Evolutionary conservation across 2,329 filamentous ascomycete species (phyloP), one percentile per base, ranked within the genome.

Genomic region (Hymenoscyphus albidus): DNA sequence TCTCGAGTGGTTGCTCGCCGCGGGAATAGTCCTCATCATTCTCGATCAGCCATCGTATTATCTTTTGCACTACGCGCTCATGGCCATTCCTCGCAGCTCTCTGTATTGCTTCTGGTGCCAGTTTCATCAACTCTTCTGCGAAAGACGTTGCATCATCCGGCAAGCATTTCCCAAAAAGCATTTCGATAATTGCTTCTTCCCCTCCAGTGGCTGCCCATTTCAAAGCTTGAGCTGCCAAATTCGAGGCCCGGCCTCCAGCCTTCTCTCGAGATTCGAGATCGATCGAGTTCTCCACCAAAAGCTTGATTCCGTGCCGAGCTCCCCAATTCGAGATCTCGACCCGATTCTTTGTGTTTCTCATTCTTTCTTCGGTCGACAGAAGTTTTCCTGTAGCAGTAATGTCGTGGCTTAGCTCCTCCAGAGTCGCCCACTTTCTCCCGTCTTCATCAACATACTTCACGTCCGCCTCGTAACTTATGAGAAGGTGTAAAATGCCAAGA

Each of bases 201-300:
- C 58, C 58, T 31, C 58, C 58, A 27, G 42, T 14, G 4, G 58
- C 58, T 27, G 58, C 58, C 58, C 58, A 59, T 18, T 59, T 40
- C 38, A 59, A 27, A 9, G 39, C 40, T 16, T 48, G 32, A 14
- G 7, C 39, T 27, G 58, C 58, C 58, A 38, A 59, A 18, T 59
- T 40, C n/a, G 42, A 27, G 7, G 22, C 40, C 14, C 31, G 32
- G 5, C 18, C 39, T 51, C n/a, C n/a, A 3, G 9, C 14, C n/a
- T 51, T 22, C 44, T 27, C 44, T 51, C 7, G n/a, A 27, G 18
- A 12, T 3, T 22, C 10, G 12, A 12, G 12, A 27, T 51, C 22
- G 14, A 42, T 59, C 7, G 14, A 14, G 5, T 48, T 59, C 7
- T 31, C 14, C 10, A 59, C 58, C 9, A 59, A n/a, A 42, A 14